Evolutionary conservation across 2,329 filamentous ascomycete species (phyloP).

Genomic region (Dothideomycetes sp.): DNA sequence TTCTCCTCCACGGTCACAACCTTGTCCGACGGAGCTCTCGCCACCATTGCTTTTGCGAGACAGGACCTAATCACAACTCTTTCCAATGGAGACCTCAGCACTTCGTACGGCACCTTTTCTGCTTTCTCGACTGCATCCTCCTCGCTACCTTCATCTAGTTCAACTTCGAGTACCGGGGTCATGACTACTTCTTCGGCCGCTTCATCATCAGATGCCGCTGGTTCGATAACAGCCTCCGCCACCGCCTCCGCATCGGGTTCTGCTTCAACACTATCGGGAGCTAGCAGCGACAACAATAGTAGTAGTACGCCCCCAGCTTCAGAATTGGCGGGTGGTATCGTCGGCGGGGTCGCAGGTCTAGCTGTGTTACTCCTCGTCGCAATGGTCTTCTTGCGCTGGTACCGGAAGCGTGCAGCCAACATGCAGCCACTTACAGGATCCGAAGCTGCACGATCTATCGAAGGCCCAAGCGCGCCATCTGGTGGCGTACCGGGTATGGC

Average conservation of each 20-base stretch:
- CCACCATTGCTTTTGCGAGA: slow-evolving; percentile 5
- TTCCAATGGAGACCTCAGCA: slow-evolving; percentile 7
- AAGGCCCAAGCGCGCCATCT: slow-evolving; percentile 6
- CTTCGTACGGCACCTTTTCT: slow-evolving; percentile 5
- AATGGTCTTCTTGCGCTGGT: slow-evolving; percentile 42
- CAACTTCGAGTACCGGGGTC: neutral
- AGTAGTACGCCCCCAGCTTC: slow-evolving; percentile 32
- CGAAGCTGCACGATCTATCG: slow-evolving; percentile 8
- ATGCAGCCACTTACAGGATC: slow-evolving; percentile 19
- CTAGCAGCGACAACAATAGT: slow-evolving; percentile 7
- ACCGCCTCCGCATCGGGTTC: slow-evolving; percentile 5
- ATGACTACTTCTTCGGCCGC: neutral
- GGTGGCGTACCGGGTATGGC: slow-evolving; percentile 27
- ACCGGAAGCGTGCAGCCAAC: slow-evolving; percentile 27
- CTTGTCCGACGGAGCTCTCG: slow-evolving; percentile 5
- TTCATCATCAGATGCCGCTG: neutral
- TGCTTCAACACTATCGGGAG: slow-evolving; percentile 1
- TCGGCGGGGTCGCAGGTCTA: slow-evolving; percentile 49
- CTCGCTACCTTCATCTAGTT: neutral
- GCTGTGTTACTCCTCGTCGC: slow-evolving; percentile 40
- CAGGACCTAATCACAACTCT: slow-evolving; percentile 6
- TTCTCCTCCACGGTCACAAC: slow-evolving; percentile 8
- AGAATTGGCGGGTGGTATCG: slow-evolving; percentile 50
- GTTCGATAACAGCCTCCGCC: neutral
- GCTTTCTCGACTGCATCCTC: neutral